Conservation (phyloP, 345 rosid species). For the Corymbia maculata region DNA sequence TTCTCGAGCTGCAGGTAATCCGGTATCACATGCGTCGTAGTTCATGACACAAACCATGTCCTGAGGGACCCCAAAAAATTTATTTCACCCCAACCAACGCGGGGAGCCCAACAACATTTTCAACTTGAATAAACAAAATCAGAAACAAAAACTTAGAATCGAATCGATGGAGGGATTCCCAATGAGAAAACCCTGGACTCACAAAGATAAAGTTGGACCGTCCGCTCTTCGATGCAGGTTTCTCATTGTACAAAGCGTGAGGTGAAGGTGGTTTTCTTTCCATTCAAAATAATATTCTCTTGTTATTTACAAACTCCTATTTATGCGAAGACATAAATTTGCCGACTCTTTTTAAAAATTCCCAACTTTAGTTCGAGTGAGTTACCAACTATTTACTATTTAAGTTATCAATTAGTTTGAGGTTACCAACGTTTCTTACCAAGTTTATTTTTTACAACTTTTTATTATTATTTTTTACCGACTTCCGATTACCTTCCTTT, state of each 20-base stretch:
- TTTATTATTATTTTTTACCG: neutral
- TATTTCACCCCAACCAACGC: neutral
- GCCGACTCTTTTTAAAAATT: no score
- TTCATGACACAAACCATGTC: neutral
- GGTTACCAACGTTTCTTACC: neutral
- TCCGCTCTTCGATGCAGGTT: neutral
- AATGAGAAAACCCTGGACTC: neutral
- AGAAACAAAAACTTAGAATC: neutral
- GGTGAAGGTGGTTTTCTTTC: neutral
- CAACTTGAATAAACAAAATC: neutral
- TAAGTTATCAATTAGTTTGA: neutral
- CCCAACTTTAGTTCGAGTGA: neutral
- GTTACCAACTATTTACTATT: neutral
- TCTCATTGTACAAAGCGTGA: neutral
- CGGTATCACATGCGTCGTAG: accelerated
- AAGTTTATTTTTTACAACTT: neutral
- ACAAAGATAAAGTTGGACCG: neutral
- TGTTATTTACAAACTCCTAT: no score
- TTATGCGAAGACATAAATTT: neutral
- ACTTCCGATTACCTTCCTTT: neutral
- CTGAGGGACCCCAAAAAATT: neutral
- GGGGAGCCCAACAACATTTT: neutral
- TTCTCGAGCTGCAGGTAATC: neutral
- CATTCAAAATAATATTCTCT: neutral
- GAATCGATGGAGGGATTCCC: neutral